phyloP scores from a whole-genome alignment of 208 protist species.

The Leishmania tarentolae region DNA sequence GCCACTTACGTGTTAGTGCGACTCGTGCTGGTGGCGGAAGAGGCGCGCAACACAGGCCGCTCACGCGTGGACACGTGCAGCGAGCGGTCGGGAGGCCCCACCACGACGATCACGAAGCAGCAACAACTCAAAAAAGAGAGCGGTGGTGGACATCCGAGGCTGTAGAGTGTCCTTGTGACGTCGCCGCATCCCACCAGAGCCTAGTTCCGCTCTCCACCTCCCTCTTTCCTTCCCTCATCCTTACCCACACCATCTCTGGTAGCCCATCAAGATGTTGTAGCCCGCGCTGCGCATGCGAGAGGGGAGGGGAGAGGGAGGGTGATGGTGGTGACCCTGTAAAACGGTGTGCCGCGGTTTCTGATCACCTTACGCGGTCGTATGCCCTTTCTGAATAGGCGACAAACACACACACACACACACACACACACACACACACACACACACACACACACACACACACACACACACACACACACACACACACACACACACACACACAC shows the following conservation, averaged over 20 bases:
- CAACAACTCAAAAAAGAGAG: not conserved
- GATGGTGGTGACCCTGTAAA: not conserved
- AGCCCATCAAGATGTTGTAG: not conserved
- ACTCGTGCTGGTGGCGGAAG: not conserved
- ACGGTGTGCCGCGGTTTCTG: no score
- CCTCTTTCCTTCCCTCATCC: not conserved
- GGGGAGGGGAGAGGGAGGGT: not conserved
- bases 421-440: not conserved
- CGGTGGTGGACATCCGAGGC: not conserved
- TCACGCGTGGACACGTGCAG: not conserved
- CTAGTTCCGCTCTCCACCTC: not conserved
- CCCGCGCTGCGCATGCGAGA: not conserved
- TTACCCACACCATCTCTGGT: not conserved
- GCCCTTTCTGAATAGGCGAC: not conserved
- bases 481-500: not conserved
- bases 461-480: not conserved
- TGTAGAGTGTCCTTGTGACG: not conserved
- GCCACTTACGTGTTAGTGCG: not conserved
- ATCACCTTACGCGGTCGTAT: not conserved
- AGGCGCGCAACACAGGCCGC: not conserved
- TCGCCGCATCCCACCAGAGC: not conserved
- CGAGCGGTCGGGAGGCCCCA: not conserved
- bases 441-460: not conserved
- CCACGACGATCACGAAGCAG: not conserved
- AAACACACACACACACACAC: not conserved